These are phyloP conservation scores for Candida namnaoensis DNA, from an alignment of 805 yeast genomes.

Conservation along the genomic window DNA sequence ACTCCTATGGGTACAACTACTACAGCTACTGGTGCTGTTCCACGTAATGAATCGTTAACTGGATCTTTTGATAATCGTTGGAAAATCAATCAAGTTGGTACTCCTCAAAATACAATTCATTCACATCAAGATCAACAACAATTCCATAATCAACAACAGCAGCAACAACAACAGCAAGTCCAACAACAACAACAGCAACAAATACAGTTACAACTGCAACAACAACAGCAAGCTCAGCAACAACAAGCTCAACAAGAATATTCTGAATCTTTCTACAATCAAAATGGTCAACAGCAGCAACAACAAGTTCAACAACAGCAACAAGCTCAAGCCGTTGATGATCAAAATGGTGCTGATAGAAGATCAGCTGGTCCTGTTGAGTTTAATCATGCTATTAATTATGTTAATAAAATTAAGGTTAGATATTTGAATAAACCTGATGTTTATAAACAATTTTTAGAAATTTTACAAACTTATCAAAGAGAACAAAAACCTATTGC, in stretches of 20 bases:
- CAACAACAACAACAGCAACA: constrained; percentile 14
- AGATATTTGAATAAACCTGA: constrained; percentile 92
- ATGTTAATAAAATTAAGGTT: constrained; percentile 93
- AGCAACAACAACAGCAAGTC: constrained; percentile 12
- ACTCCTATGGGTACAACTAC: constrained; percentile 90
- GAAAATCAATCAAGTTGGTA: constrained; percentile 4
- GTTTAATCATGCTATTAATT: constrained; percentile 93
- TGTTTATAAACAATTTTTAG: constrained; percentile 88
- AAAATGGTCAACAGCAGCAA: constrained; percentile 9
- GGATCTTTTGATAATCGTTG: constrained; percentile 6
- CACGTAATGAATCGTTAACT: constrained; percentile 29
- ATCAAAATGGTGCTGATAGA: constrained; percentile 2
- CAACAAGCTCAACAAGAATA: constrained; percentile 11
- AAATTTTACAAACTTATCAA: constrained; percentile 92
- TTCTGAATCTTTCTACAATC: constrained; percentile 5
- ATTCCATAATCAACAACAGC: constrained; percentile 10
- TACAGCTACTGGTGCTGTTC: constrained; percentile 17
- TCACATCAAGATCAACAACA: constrained; percentile 23
- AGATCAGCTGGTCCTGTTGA: constrained; percentile 63
- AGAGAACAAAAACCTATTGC: constrained; percentile 92
- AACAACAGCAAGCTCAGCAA: constrained; percentile 2
- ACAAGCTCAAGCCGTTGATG: not conserved
- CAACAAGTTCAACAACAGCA: constrained; percentile 9
- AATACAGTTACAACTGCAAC: constrained; percentile 10
- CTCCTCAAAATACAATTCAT: not conserved